Percentiles rank a stretch among this genome's conserved stretches.
These are phyloP conservation scores for Pleoardoris graminearum DNA, from an alignment of 2,329 filamentous ascomycete genomes.

Conservation along the genomic window DNA sequence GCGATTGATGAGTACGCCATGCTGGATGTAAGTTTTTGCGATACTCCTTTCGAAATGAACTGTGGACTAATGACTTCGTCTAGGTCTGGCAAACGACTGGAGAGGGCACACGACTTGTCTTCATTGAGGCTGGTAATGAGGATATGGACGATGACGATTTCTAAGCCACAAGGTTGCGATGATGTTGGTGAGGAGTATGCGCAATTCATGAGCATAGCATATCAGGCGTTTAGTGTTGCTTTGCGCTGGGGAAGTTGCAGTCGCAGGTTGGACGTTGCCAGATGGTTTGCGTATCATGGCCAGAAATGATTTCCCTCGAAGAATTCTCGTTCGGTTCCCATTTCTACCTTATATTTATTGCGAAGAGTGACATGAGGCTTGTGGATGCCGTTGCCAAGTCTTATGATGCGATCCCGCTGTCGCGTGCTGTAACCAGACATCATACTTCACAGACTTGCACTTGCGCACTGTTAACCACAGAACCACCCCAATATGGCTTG, in stretches of 20 bases:
- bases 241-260: constrained; percentile 7
- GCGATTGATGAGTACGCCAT: constrained; percentile 87
- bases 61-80: constrained; percentile 34
- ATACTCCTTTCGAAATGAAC: background rate
- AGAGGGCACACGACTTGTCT: constrained; percentile 58
- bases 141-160: constrained; percentile 47
- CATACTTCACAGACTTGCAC: background rate
- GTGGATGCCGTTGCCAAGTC: background rate
- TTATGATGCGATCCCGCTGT: background rate
- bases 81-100: constrained; percentile 61
- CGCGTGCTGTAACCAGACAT: constrained; percentile 5
- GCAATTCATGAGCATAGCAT: constrained; percentile 27
- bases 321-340: too few species aligned
- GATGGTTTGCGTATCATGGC: background rate
- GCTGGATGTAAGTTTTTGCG: constrained; percentile 72
- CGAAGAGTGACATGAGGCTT: background rate
- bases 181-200: constrained; percentile 15
- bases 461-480: background rate
- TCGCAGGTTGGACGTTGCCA: background rate
- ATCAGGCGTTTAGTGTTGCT: constrained; percentile 26
- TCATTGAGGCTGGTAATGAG: constrained; percentile 56
- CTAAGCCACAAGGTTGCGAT: constrained; percentile 20
- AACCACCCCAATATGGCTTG: background rate
- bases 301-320: too few species aligned
- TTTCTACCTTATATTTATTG: too few species aligned